These are phyloP conservation scores for Hymenochaete sp. DNA, from an alignment of 1,284 basidiomycete genomes.

Conservation along the genomic window DNA sequence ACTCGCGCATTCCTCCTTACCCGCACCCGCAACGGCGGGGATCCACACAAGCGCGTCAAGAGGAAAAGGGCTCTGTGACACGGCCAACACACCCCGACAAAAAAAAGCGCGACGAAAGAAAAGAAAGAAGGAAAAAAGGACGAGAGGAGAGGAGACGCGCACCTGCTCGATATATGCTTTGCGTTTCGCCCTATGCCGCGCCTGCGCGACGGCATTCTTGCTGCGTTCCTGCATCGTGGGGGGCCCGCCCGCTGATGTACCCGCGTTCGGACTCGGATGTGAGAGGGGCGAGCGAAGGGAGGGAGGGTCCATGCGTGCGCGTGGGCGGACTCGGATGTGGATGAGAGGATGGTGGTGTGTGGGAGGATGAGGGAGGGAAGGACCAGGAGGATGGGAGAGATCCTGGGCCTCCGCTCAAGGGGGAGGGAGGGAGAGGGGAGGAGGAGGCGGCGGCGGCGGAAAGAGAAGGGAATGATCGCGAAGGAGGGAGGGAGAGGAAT, in stretches of 20 bases:
- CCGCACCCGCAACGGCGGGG: no score
- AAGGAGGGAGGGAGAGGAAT: no score
- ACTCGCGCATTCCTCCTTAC: no score
- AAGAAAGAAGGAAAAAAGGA: no score
- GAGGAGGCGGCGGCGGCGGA: neutral
- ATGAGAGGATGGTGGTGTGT: neutral
- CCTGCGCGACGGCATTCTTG: conserved; percentile 48
- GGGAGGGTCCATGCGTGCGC: conserved; percentile 15
- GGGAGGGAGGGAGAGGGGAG: neutral
- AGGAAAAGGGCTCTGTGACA: no score
- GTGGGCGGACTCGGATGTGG: conserved; percentile 14
- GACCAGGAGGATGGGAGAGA: neutral
- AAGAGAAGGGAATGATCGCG: neutral
- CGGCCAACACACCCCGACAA: no score
- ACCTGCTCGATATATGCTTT: conserved; percentile 91
- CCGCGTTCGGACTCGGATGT: conserved; percentile 2
- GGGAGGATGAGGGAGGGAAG: neutral
- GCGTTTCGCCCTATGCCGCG: conserved; percentile 83
- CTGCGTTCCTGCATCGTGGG: conserved; percentile 8
- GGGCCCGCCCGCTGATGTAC: neutral
- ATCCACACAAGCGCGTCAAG: no score
- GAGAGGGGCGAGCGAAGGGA: neutral
- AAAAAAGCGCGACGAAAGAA: no score
- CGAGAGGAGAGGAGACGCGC: conserved; percentile 19
- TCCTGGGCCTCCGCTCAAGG: neutral